phyloP scores from a whole-genome alignment of 2,329 filamentous ascomycete species.

The Arthrobotrys sphaeroides region DNA sequence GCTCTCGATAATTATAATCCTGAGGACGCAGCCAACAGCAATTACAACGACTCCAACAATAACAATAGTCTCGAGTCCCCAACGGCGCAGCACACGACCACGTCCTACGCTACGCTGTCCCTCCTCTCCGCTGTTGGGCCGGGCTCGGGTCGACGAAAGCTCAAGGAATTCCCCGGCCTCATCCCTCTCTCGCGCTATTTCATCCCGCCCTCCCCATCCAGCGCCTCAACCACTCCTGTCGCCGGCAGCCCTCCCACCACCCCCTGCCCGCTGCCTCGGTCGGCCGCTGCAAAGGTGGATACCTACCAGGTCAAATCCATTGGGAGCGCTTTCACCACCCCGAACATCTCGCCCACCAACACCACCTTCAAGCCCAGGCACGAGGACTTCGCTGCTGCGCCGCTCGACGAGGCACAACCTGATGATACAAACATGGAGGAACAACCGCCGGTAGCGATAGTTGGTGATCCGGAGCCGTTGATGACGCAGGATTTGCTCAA shows the following conservation, averaged over 20 bases:
- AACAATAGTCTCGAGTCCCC: conserved; percentile 5
- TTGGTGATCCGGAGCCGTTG: conserved; percentile 53
- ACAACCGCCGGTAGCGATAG: conserved; percentile 51
- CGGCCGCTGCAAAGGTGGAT: conserved; percentile 1
- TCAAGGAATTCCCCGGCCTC: conserved; percentile 48
- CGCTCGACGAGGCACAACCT: not conserved
- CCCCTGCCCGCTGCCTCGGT: conserved; percentile 22
- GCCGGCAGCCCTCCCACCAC: conserved; percentile 45
- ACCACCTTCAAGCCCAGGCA: not conserved
- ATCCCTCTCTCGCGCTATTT: conserved; percentile 53
- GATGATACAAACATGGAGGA: conserved; percentile 34
- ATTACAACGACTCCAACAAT: not conserved
- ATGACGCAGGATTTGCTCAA: conserved; percentile 52
- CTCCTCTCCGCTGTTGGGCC: conserved; percentile 42
- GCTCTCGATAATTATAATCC: too few species aligned
- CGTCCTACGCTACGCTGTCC: conserved; percentile 43
- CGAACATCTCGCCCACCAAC: conserved; percentile 7
- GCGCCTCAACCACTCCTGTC: conserved; percentile 25
- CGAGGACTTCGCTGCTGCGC: not conserved
- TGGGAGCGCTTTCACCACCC: conserved; percentile 15
- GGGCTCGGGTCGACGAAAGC: conserved; percentile 46
- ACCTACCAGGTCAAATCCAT: conserved; percentile 1
- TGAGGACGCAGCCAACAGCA: too few species aligned
- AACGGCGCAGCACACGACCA: conserved; percentile 18
- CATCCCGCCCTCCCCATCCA: conserved; percentile 46